Conservation (phyloP, 805 yeast species). For the Pichia ethanolica region DNA sequence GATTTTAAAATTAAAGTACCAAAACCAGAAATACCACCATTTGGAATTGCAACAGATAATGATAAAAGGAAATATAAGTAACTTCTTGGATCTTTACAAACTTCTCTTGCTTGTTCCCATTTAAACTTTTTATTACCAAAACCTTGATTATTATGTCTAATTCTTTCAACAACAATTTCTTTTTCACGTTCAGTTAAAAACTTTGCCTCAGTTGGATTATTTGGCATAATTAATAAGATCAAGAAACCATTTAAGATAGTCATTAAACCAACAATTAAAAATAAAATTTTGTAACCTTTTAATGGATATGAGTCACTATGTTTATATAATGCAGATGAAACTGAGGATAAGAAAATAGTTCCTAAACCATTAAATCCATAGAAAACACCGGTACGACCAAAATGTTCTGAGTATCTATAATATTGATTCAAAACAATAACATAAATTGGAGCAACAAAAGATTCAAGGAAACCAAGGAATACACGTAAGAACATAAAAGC, state of each 20-base stretch:
- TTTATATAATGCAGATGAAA: conserved; percentile 23
- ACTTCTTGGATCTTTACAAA: conserved; percentile 35
- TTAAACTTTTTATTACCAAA: conserved; percentile 38
- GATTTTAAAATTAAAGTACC: conserved; percentile 7
- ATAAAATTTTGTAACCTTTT: conserved; percentile 36
- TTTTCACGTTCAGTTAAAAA: conserved; percentile 33
- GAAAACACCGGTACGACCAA: conserved; percentile 32
- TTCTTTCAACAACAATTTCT: conserved; percentile 34
- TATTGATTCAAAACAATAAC: conserved; percentile 32
- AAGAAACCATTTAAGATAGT: conserved; percentile 33
- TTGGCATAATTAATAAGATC: conserved; percentile 37
- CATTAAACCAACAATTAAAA: conserved; percentile 48
- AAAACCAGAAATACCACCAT: conserved; percentile 10
- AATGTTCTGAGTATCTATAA: conserved; percentile 36
- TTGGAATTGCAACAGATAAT: conserved; percentile 22
- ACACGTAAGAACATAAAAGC: conserved; percentile 29
- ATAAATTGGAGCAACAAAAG: conserved; percentile 16
- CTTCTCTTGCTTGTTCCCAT: conserved; percentile 36
- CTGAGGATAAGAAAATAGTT: conserved; percentile 3
- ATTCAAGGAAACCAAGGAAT: conserved; percentile 29
- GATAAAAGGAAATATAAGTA: conserved; percentile 28
- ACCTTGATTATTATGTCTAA: conserved; percentile 26
- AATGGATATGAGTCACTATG: conserved; percentile 19
- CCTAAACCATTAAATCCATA: conserved; percentile 25
- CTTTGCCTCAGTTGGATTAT: conserved; percentile 42